A percentile compares a stretch with the other conserved stretches of the same genome.
Conservation (phyloP, 768 basidiomycete genomes). For the Suillus spraguei region DNA sequence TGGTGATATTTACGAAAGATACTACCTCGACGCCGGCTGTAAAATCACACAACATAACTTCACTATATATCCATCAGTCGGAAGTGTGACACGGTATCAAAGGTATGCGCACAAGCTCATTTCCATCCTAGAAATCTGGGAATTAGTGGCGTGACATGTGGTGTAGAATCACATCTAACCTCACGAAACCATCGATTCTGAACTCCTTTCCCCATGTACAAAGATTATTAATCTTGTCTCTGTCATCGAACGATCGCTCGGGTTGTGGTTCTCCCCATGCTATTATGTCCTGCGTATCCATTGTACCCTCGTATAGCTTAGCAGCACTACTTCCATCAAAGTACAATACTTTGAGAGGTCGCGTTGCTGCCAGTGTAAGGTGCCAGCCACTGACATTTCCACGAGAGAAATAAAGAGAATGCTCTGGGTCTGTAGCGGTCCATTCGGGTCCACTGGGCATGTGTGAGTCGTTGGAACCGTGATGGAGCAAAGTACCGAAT, state of each 20-base stretch:
- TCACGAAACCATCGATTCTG: conserved; percentile 36
- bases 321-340: conserved; percentile 18
- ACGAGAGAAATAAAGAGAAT: conserved; percentile 39
- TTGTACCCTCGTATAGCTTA: conserved; percentile 24
- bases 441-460: conserved; percentile 32
- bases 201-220: conserved; percentile 36
- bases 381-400: conserved; percentile 21
- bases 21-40: conserved; percentile 39
- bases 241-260: conserved; percentile 23
- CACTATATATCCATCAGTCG: conserved; percentile 31
- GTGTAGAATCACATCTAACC: conserved; percentile 14
- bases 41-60: conserved; percentile 53
- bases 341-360: conserved; percentile 15
- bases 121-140: conserved; percentile 40
- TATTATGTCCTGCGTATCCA: conserved; percentile 41
- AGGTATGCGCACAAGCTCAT: conserved; percentile 45
- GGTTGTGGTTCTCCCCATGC: conserved; percentile 30
- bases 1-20: conserved; percentile 39
- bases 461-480: conserved; percentile 19
- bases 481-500: conserved; percentile 40
- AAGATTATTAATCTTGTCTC: conserved; percentile 27
- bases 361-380: conserved; percentile 18
- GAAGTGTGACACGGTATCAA: background rate
- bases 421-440: conserved; percentile 33
- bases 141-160: background rate